Conservation (phyloP, 2,329 filamentous ascomycete species). For the Aspergillus neotritici region DNA sequence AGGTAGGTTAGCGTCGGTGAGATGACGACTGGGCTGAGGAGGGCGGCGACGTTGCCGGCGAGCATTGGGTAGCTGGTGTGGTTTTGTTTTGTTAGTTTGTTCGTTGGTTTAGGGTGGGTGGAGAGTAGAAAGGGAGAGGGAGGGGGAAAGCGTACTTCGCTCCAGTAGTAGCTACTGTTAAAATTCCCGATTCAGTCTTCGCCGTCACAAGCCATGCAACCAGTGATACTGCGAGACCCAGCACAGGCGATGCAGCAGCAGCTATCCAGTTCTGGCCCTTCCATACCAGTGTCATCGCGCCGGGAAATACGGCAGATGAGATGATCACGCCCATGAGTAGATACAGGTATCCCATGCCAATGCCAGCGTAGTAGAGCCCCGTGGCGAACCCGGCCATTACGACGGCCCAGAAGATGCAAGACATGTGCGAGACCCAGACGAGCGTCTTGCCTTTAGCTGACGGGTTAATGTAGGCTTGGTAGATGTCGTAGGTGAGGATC, state of each 20-base stretch:
- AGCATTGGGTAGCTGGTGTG: conserved; percentile 64
- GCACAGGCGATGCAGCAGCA: conserved; percentile 61
- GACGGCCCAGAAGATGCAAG: conserved; percentile 68
- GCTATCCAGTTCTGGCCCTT: conserved; percentile 70
- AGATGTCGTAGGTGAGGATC: conserved; percentile 84
- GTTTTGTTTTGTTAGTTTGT: conserved; percentile 6
- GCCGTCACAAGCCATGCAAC: conserved; percentile 75
- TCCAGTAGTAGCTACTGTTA: conserved; percentile 70
- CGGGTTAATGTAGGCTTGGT: conserved; percentile 81
- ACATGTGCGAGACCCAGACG: conserved; percentile 71
- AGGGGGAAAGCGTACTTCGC: conserved; percentile 51
- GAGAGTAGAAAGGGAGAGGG: too few relatives aligned
- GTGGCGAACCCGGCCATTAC: conserved; percentile 74
- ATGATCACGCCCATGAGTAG: conserved; percentile 91
- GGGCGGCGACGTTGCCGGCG: conserved; percentile 75
- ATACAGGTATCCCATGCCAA: conserved; percentile 85
- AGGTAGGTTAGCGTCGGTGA: conserved; percentile 68
- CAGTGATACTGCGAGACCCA: conserved; percentile 63
- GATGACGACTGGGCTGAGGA: conserved; percentile 70
- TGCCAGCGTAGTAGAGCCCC: conserved; percentile 65
- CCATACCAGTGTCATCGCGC: conserved; percentile 75
- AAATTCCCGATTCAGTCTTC: conserved; percentile 60
- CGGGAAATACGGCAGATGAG: conserved; percentile 75
- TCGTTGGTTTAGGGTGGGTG: not conserved
- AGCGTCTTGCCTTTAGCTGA: conserved; percentile 66